phyloP scores from a whole-genome alignment of 2,329 filamentous ascomycete genomes.

The Myriosclerotinia duriaeana region DNA sequence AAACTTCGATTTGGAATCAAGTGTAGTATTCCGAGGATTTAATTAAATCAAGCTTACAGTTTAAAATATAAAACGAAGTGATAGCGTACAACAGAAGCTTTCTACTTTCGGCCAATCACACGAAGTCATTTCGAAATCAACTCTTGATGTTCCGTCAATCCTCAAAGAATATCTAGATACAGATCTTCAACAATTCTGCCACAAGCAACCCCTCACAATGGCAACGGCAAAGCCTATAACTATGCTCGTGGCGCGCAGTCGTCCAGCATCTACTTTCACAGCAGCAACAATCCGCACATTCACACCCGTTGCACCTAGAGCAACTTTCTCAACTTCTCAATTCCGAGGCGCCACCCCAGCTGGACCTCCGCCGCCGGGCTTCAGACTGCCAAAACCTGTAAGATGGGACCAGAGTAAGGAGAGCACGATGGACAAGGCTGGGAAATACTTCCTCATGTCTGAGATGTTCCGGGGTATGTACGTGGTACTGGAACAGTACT shows the following conservation, averaged over 20 bases:
- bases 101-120: constrained; percentile 20
- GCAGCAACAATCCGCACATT: constrained; percentile 33
- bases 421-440: constrained; percentile 75
- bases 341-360: constrained; percentile 60
- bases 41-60: not conserved
- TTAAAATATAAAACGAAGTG: constrained; percentile 9
- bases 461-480: constrained; percentile 99
- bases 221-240: constrained; percentile 42
- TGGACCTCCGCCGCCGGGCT: constrained; percentile 76
- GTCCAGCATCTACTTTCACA: constrained; percentile 37
- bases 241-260: constrained; percentile 42
- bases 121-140: constrained; percentile 21
- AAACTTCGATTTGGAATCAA: not conserved
- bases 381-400: constrained; percentile 71
- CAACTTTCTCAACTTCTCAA: constrained; percentile 38
- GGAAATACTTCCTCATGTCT: constrained; percentile 91
- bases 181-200: constrained; percentile 35
- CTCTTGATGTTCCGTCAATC: constrained; percentile 22
- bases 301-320: constrained; percentile 29
- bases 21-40: not conserved
- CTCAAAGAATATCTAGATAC: constrained; percentile 24
- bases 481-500: constrained; percentile 95
- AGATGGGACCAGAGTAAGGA: constrained; percentile 81
- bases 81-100: constrained; percentile 17
- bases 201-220: constrained; percentile 40